Evolutionary conservation across 495 filamentous ascomycete species (phyloP).

Genomic region (Trichocladium uniseriatum): DNA sequence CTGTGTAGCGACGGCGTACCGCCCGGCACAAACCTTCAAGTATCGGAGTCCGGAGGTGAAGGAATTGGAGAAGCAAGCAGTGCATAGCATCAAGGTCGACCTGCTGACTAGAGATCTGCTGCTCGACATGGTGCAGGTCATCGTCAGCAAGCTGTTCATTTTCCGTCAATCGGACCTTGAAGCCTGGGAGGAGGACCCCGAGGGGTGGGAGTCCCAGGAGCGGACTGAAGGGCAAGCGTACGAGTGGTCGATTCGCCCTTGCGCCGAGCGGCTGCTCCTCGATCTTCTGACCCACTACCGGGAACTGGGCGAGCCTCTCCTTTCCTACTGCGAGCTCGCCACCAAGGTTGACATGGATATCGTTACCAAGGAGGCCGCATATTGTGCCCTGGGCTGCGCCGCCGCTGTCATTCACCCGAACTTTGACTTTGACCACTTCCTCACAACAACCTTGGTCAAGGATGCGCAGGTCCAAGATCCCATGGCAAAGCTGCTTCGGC

Average conservation of each 20-base stretch:
- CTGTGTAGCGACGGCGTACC: conserved; percentile 75
- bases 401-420: conserved; percentile 57
- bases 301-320: conserved; percentile 59
- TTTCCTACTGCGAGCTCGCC: conserved; percentile 68
- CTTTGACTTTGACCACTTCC: conserved; percentile 74
- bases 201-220: conserved; percentile 84
- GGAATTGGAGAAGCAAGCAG: conserved; percentile 56
- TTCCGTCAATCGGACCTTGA: conserved; percentile 77
- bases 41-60: conserved; percentile 63
- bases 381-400: conserved; percentile 82
- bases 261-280: conserved; percentile 86
- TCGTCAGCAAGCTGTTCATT: conserved; percentile 81
- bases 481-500: conserved; percentile 76
- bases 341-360: conserved; percentile 60
- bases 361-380: conserved; percentile 82
- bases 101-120: conserved; percentile 69
- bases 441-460: conserved; percentile 60
- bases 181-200: conserved; percentile 85
- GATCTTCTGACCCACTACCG: conserved; percentile 85
- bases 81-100: conserved; percentile 54
- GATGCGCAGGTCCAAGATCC: conserved; percentile 71
- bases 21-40: conserved; percentile 68
- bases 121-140: conserved; percentile 64
- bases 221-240: conserved; percentile 69
- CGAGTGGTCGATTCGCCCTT: conserved; percentile 82